These are phyloP conservation scores for Brettanomyces custersianus DNA, from an alignment of 805 yeast species.

Conservation along the genomic window DNA sequence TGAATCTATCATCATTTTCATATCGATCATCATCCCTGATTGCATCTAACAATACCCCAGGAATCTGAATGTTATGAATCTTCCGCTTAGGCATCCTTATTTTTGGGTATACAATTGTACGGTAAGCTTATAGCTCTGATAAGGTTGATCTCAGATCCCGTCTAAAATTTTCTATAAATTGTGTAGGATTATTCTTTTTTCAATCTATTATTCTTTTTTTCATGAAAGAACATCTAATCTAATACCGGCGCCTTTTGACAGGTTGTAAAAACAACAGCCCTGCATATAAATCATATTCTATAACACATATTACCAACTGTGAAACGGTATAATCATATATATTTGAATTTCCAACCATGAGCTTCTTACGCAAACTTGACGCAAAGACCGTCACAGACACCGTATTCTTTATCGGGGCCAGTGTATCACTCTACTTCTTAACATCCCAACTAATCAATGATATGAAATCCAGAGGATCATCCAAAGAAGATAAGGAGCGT, in stretches of 20 bases:
- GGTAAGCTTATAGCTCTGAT: too few species aligned
- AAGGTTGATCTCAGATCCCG: neutral
- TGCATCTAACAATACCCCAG: slow-evolving; percentile 34
- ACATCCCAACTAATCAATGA: slow-evolving; percentile 23
- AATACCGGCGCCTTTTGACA: too few species aligned
- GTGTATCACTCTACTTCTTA: slow-evolving; percentile 42
- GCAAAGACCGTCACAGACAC: slow-evolving; percentile 22
- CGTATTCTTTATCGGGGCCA: slow-evolving; percentile 33
- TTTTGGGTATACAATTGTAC: too few species aligned
- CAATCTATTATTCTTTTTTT: too few species aligned
- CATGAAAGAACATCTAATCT: too few species aligned
- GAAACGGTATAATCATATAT: too few species aligned
- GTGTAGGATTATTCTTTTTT: too few species aligned
- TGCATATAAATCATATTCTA: too few species aligned
- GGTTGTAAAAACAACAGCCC: too few species aligned
- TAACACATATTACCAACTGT: too few species aligned
- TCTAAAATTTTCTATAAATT: neutral
- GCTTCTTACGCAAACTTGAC: slow-evolving; percentile 16
- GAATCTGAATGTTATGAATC: slow-evolving; percentile 25
- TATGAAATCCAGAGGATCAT: slow-evolving; percentile 30
- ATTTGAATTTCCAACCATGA: slow-evolving; percentile 5
- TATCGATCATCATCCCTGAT: slow-evolving; percentile 28
- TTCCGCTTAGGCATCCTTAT: neutral
- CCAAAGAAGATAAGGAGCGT: slow-evolving; percentile 53
- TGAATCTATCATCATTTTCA: slow-evolving; percentile 26